Evolutionary conservation across 352 stramenopile species (phyloP).

Genomic region (Phytophthora citrophthora): DNA sequence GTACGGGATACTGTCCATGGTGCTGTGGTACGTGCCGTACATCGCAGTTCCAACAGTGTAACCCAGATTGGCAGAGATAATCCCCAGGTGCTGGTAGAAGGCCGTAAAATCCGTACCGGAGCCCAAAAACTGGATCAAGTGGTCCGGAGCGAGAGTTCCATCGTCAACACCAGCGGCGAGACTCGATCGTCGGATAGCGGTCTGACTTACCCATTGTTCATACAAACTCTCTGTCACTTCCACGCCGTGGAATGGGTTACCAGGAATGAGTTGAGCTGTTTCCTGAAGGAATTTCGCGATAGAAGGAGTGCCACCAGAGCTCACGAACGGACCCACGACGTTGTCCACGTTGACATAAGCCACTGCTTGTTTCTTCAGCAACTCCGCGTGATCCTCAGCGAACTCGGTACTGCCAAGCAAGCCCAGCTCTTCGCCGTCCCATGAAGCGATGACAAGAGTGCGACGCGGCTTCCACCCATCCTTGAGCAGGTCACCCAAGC

Average conservation of each 20-base stretch:
- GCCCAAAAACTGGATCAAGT: constrained; percentile 66
- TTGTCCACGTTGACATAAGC: constrained; percentile 89
- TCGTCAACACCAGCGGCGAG: constrained; percentile 16
- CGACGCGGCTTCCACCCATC: constrained; percentile 78
- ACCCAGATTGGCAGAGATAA: constrained; percentile 62
- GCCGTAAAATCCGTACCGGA: constrained; percentile 79
- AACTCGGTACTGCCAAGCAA: constrained; percentile 74
- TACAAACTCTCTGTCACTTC: constrained; percentile 41
- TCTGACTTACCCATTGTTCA: constrained; percentile 47
- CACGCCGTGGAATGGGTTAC: constrained; percentile 37
- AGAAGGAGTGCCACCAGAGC: constrained; percentile 57
- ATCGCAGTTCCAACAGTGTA: constrained; percentile 25
- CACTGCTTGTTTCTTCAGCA: constrained; percentile 57
- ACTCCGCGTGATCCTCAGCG: constrained; percentile 63
- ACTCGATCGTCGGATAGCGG: constrained; percentile 18
- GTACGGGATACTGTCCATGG: constrained; percentile 86
- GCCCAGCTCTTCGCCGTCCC: constrained; percentile 86
- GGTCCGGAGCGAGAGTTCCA: constrained; percentile 49
- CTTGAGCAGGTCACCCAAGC: constrained; percentile 67
- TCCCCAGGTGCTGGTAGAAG: constrained; percentile 89
- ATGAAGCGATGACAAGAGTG: constrained; percentile 82
- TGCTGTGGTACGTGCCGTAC: constrained; percentile 87
- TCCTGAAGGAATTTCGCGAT: constrained; percentile 63
- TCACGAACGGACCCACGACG: constrained; percentile 58
- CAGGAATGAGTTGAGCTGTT: constrained; percentile 58